phyloP scores from a whole-genome alignment of 1,139 yeast genomes.

The Candida sanyaensis region DNA sequence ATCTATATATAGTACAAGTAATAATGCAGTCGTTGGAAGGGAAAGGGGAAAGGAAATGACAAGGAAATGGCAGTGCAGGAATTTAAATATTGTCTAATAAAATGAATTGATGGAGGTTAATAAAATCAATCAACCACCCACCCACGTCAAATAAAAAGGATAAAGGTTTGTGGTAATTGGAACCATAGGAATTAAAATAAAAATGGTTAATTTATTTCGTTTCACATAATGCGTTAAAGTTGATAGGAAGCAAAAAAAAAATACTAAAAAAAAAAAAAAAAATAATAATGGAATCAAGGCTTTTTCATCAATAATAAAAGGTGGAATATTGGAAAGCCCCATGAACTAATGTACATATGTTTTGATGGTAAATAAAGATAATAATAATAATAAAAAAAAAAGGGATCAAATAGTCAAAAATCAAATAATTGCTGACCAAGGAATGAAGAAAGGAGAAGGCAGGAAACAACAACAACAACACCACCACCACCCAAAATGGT shows the following conservation, averaged over 20 bases:
- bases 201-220: constrained; percentile 1
- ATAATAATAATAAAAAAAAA: background rate
- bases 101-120: background rate
- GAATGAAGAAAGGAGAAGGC: background rate
- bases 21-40: background rate
- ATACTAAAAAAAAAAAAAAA: background rate
- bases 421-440: background rate
- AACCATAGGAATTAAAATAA: constrained; percentile 1
- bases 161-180: no score
- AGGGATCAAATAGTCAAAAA: background rate
- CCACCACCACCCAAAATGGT: background rate
- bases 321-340: background rate
- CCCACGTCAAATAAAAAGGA: background rate
- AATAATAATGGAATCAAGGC: background rate
- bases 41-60: no score
- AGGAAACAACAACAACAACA: background rate
- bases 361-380: background rate
- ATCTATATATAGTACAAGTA: constrained; percentile 3
- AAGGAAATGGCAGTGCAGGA: background rate
- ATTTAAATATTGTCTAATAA: background rate
- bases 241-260: constrained; percentile 1
- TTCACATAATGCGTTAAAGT: constrained; percentile 2
- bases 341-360: constrained; percentile 2
- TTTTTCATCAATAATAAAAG: background rate
- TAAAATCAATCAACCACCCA: background rate